Evolutionary conservation across 2,329 filamentous ascomycete species (phyloP), one percentile per base, ranked within the genome.

Genomic region (Daldinia sp.): DNA sequence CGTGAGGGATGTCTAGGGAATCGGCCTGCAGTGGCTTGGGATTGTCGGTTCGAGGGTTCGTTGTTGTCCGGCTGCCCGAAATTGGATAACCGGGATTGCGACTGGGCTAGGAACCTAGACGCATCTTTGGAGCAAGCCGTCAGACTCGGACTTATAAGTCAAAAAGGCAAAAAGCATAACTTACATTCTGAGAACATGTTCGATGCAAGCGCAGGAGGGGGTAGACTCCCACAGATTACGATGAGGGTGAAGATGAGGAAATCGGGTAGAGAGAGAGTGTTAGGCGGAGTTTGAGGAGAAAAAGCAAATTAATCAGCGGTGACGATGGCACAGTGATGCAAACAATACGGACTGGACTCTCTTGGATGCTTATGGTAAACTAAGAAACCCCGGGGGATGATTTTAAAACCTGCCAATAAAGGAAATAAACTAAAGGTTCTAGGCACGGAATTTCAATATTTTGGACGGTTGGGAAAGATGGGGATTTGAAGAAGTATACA

Each of bases 81-180:
- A 79, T 84, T 89, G 73, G 92, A 93, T 76, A 98, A 85, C 71
- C 93, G 91, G 69, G 94, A 97, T 85, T 97, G 94, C 73, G 94
- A 98, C 88, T 98, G 96, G 69, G 94, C 93, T 76, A 99, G 89
- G 80, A 99, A 99, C 75, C 91, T 92, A 74, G 95, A 98, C 77
- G 96, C 96, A 90, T 98, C 96, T 98, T 77, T 60, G 60, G 10
- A 61, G 60, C 55, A 60, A 37, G 51, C 54, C 7, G 69, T 78
- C 60, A 77, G 74, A 61, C 41, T 20, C 23, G 7, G 44, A 50
- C 30, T 44, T 28, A n/a, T 37, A 44, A 33, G 30, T 30, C 15
- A 23, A 35, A 39, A 39, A 15, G 12, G 12, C 35, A 39, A 13
- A 33, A 39, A 54, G 33, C 20, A 61, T 23, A 30, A 85, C 93